Conservation (phyloP, 2,329 filamentous ascomycete species). For the Beauveria asiatica region DNA sequence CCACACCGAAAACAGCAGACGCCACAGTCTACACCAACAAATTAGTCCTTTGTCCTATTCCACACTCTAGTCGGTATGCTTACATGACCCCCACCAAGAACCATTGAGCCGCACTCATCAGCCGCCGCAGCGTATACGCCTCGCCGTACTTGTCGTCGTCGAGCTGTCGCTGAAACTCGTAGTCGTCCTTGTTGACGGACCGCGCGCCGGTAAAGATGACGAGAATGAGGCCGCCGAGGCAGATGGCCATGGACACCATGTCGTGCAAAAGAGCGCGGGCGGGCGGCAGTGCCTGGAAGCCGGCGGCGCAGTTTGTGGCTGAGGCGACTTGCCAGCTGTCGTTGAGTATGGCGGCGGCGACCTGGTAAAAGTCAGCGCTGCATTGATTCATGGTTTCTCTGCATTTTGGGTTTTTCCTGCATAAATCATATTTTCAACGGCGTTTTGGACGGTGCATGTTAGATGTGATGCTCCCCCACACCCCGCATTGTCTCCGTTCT, state of each 20-base stretch:
- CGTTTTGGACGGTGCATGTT: background rate
- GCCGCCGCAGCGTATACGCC: slow-evolving; percentile 2
- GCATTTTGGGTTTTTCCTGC: background rate
- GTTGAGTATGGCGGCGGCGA: slow-evolving; percentile 26
- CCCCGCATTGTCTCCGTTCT: slow-evolving; percentile 5
- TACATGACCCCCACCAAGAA: slow-evolving; percentile 17
- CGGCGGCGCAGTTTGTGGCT: slow-evolving; percentile 19
- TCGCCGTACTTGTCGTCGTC: background rate
- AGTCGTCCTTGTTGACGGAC: background rate
- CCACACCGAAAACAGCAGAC: slow-evolving; percentile 22
- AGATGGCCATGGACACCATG: slow-evolving; percentile 24
- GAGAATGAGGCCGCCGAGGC: slow-evolving; percentile 26
- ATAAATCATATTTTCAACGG: no score
- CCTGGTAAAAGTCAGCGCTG: slow-evolving; percentile 14
- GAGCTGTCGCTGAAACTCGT: slow-evolving; percentile 13
- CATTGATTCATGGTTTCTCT: background rate
- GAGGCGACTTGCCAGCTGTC: slow-evolving; percentile 30
- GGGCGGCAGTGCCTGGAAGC: slow-evolving; percentile 20
- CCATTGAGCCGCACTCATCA: slow-evolving; percentile 9
- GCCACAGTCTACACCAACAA: slow-evolving; percentile 16
- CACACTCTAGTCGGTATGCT: slow-evolving; percentile 8
- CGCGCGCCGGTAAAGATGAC: slow-evolving; percentile 22
- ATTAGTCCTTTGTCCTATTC: no score
- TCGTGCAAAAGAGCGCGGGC: slow-evolving; percentile 25
- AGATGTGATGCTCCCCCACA: background rate